phyloP scores from a whole-genome alignment of 2,329 filamentous ascomycete genomes.

The Fusarium bulbicola region DNA sequence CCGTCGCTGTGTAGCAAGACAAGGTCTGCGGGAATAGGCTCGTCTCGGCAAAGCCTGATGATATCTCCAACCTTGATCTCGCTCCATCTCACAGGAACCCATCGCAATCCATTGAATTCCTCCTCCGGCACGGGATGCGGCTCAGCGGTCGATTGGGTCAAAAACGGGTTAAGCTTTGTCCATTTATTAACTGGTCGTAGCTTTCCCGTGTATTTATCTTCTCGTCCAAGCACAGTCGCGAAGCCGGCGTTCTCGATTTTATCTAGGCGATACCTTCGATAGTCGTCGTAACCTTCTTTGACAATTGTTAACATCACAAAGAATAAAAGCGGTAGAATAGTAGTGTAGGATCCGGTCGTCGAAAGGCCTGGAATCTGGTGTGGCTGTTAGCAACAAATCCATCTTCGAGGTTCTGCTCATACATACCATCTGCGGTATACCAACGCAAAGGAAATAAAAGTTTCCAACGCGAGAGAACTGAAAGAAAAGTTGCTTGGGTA shows the following conservation, averaged over 20 bases:
- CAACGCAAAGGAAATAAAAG: slow-evolving; percentile 86
- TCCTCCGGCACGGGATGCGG: slow-evolving; percentile 55
- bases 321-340: slow-evolving; percentile 76
- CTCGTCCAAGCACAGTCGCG: slow-evolving; percentile 55
- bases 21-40: slow-evolving; percentile 84
- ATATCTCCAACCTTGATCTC: slow-evolving; percentile 61
- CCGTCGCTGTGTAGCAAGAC: slow-evolving; percentile 80
- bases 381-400: slow-evolving; percentile 13
- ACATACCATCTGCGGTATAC: slow-evolving; percentile 76
- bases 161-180: slow-evolving; percentile 47
- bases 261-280: slow-evolving; percentile 80
- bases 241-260: slow-evolving; percentile 77
- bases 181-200: slow-evolving; percentile 34
- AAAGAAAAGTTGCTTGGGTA: slow-evolving; percentile 84
- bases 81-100: slow-evolving; percentile 61
- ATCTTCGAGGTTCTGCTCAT: not conserved
- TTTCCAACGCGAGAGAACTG: slow-evolving; percentile 89
- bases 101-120: slow-evolving; percentile 66
- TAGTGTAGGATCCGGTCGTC: slow-evolving; percentile 79
- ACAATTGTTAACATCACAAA: slow-evolving; percentile 82
- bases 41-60: slow-evolving; percentile 68
- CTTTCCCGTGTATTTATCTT: slow-evolving; percentile 47
- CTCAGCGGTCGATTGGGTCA: slow-evolving; percentile 41
- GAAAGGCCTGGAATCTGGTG: slow-evolving; percentile 71
- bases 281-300: slow-evolving; percentile 90